Evolutionary conservation across 805 yeast species (phyloP).

Genomic region (Trichomonascus vanleenenianus): DNA sequence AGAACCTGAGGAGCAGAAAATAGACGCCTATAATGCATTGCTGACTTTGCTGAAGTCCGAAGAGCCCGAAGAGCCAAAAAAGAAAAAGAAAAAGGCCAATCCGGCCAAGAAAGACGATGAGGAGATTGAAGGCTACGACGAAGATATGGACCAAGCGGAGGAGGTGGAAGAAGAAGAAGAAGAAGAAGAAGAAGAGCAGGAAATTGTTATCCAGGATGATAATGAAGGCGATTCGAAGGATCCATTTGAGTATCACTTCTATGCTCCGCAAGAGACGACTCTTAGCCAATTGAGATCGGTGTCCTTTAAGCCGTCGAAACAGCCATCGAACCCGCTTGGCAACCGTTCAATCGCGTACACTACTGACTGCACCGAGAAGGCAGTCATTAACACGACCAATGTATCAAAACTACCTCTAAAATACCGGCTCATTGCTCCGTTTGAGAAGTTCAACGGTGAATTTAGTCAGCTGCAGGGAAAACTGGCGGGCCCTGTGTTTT

Average conservation of each 20-base stretch:
- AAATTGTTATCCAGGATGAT: constrained; percentile 34
- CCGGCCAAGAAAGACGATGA: constrained; percentile 9
- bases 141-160: constrained; percentile 13
- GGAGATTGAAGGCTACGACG: constrained; percentile 19
- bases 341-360: neutral
- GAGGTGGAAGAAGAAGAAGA: constrained; percentile 17
- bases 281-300: constrained; percentile 1
- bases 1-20: constrained; percentile 20
- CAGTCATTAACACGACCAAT: no score
- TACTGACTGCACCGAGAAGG: no score
- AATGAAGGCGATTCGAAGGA: constrained; percentile 41
- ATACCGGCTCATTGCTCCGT: constrained; percentile 16
- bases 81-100: constrained; percentile 5
- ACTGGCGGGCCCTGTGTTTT: constrained; percentile 57
- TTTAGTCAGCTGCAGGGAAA: constrained; percentile 41
- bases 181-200: constrained; percentile 20
- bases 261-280: constrained; percentile 30
- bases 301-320: neutral
- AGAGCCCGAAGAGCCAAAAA: constrained; percentile 19
- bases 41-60: constrained; percentile 45
- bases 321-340: neutral
- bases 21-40: constrained; percentile 50
- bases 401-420: constrained; percentile 6
- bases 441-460: constrained; percentile 16
- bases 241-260: constrained; percentile 75